These are phyloP conservation scores for Umbilicus rupestris DNA, from an alignment of 164 flowering plant species.

Conservation along the genomic window DNA sequence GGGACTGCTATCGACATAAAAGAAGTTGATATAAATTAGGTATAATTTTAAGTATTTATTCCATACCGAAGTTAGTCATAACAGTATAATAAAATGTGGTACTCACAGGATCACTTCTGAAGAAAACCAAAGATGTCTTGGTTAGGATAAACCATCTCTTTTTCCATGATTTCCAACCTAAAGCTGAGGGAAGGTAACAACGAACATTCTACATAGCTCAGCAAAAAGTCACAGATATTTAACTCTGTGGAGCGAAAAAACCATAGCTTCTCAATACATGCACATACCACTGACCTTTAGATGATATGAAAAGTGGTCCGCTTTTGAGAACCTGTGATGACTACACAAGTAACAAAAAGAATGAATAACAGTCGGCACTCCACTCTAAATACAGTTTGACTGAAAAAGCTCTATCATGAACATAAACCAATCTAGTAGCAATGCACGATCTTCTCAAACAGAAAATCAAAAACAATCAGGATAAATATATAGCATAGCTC, in stretches of 20 bases:
- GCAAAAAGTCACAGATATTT: no score
- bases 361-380: no score
- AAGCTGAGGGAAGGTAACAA: slow-evolving; percentile 34
- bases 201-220: no score
- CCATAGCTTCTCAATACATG: no score
- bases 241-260: no score
- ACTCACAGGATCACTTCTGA: slow-evolving; percentile 95
- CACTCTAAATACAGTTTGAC: no score
- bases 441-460: no score
- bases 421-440: no score
- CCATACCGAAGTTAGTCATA: neutral
- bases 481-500: no score
- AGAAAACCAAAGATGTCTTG: slow-evolving; percentile 90
- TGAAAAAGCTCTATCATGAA: no score
- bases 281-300: slow-evolving; percentile 52
- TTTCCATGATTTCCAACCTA: slow-evolving; percentile 99
- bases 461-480: no score
- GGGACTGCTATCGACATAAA: neutral
- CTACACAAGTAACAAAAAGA: no score
- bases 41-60: neutral
- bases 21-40: neutral
- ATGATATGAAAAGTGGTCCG: slow-evolving; percentile 90
- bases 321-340: slow-evolving; percentile 78
- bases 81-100: neutral
- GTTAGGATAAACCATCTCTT: slow-evolving; percentile 97